Base-by-base conservation (phyloP, 345 rosid species). In the Lumnitzera racemosa region DNA sequence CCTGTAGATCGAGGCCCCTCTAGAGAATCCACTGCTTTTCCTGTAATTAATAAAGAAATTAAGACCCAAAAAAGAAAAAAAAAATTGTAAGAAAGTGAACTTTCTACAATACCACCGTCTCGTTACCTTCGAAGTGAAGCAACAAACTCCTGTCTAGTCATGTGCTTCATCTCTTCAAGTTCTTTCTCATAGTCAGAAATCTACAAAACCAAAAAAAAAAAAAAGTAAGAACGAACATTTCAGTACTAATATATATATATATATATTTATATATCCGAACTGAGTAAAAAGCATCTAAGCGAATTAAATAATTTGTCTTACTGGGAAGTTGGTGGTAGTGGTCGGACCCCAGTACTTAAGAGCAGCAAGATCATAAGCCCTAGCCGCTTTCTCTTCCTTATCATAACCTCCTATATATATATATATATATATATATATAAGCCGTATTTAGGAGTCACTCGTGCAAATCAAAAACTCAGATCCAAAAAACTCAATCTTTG, bases 311-410 rank as follows among this genome's bases (percentile, higher is more conserved):
- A 36, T 41, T 43, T 53, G 57, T 27, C 67, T 65, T 68, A 85
- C 98, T 62, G 91, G 91, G 72, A 89, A 91, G 67, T 91, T 91
- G 12, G 94, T 91, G 13, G 96, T 89, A 1, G 98, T 89, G 59
- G 88, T 78, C 53, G 91, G 88, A 77, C 96, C 98, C 96, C 98
- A 91, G 74, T 89, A 91, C 78, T 91, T 91, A 65, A 91, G 96
- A 70, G 96, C 98, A 16, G 98, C 98, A 52, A 91, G 92, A 68
- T 91, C 98, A 36, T 91, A 91, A 68, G 98, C 96, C 77, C 95
- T 75, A 11, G 98, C 95, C 57, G 98, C 95, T 70, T 83, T 91
- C 27, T 91, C 96, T 69, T 91, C 98, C 63, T 82, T 89, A 74
- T 91, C 98, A 76, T 91, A 91, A 23, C 98, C 98, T 75, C 98